Base-by-base conservation (phyloP, 2,329 filamentous ascomycete genomes). In the Monilinia aucupariae region DNA sequence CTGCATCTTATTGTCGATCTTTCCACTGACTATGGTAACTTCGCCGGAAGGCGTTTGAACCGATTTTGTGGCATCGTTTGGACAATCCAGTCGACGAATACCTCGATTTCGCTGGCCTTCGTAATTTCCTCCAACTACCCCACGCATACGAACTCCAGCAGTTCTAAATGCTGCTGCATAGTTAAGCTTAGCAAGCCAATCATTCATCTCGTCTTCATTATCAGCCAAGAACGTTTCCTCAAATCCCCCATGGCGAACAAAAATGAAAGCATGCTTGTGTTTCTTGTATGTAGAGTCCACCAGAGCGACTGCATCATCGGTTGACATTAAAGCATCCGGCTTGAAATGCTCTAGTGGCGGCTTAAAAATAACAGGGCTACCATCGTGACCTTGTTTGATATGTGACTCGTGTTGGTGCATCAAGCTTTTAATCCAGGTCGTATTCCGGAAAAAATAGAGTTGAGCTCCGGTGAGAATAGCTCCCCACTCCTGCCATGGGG, bases 401-500 rank as follows among this genome's bases (percentile, higher is more conserved):
- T 96, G 91, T 15, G 82, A 80, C 52, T 96, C 92, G 73, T 93
- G 88, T 73, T 99, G 94, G 67, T 90, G 84, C 78, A 97, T 92
- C 67, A 99, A 77, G 64, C 84, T 89, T 75, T 96, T 97, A 41
- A 96, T 86, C 93, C 94, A 99, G 25, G 86, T 82, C 6, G 91
- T 89, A 73, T 97, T 97, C 64, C 91, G 88, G 78, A 97, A 99
- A 75, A 99, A 91, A 75, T 97, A 99, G 9, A 99, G 83, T 72
- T 97, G 93, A 7, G 94, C 96, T n/a, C 93, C 91, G 0, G 94
- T 99, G 37, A 99, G 82, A 64, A 99, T 89, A 30, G 92, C 94
- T 59, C 94, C 94, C 94, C 94, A 99, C 81, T 99, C 94, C 73
- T 97, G 93, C 94, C 94, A 99, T 1, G 94, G 93, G 13, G 93